These are phyloP conservation scores for Acacia concinna DNA, from an alignment of 331 rosid species.

Conservation along the genomic window DNA sequence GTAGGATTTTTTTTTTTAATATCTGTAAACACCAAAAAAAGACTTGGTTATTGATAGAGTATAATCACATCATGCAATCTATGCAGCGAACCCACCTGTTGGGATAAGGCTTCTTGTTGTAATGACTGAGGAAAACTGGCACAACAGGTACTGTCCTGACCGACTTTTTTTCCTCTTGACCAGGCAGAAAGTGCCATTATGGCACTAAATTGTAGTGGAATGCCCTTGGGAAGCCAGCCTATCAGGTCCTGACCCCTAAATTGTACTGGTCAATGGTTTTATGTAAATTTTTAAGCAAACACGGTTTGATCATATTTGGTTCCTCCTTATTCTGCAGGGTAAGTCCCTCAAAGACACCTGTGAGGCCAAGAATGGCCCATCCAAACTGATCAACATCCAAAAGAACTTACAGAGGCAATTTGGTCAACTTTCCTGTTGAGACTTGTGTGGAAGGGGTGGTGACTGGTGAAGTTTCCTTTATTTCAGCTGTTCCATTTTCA, in stretches of 20 bases:
- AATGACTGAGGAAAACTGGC: neutral
- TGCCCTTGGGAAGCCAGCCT: slow-evolving; percentile 71
- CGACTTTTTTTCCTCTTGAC: slow-evolving; percentile 28
- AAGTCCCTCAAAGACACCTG: slow-evolving; percentile 87
- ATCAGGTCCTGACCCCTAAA: slow-evolving; percentile 46
- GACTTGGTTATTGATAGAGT: neutral
- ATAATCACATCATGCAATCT: too few relatives aligned
- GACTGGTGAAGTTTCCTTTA: slow-evolving; percentile 38
- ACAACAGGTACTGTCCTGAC: neutral
- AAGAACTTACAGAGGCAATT: slow-evolving; percentile 35
- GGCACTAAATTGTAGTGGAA: slow-evolving; percentile 76
- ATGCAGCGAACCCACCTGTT: too few relatives aligned
- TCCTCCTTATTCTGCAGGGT: slow-evolving; percentile 48
- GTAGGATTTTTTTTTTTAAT: neutral
- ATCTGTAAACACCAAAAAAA: neutral
- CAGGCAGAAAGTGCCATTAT: slow-evolving; percentile 78
- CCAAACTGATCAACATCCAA: slow-evolving; percentile 34
- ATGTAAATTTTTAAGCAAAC: neutral
- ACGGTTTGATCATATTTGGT: neutral
- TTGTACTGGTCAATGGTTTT: slow-evolving; percentile 3
- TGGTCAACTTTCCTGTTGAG: slow-evolving; percentile 29
- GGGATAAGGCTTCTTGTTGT: too few relatives aligned
- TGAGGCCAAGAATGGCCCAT: slow-evolving; percentile 61
- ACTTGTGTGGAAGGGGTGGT: slow-evolving; percentile 35
- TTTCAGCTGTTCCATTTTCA: slow-evolving; percentile 44